A percentile compares a stretch with the other conserved stretches of the same genome.
Evolutionary conservation across 352 stramenopile species (phyloP).

Genomic region (Phytophthora megakarya): DNA sequence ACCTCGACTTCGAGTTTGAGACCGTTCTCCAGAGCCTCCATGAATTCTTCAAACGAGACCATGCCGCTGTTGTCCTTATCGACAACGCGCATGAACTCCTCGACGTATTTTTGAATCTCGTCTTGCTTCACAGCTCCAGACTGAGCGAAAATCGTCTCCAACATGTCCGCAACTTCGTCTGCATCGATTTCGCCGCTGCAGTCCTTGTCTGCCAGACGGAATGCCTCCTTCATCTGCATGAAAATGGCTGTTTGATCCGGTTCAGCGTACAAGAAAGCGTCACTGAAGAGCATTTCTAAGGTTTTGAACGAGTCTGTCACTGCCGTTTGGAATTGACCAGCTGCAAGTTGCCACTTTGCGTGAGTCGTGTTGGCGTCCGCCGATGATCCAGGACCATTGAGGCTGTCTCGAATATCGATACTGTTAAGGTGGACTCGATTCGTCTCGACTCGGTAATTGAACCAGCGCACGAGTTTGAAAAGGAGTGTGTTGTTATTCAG

Average conservation of each 20-base stretch:
- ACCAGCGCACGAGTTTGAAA: slow-evolving; percentile 77
- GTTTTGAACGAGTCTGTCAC: slow-evolving; percentile 73
- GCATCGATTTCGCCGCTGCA: slow-evolving; percentile 82
- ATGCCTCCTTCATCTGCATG: slow-evolving; percentile 87
- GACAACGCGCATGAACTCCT: slow-evolving; percentile 74
- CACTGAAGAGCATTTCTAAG: slow-evolving; percentile 66
- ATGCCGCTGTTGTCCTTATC: slow-evolving; percentile 69
- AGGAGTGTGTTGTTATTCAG: slow-evolving; percentile 82
- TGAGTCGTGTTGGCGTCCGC: slow-evolving; percentile 32
- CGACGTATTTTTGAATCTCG: slow-evolving; percentile 75
- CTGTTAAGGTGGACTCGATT: slow-evolving; percentile 47
- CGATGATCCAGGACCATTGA: slow-evolving; percentile 4
- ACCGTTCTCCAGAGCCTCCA: slow-evolving; percentile 70
- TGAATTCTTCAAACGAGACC: slow-evolving; percentile 86
- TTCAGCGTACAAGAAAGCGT: slow-evolving; percentile 77
- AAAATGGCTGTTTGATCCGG: slow-evolving; percentile 79
- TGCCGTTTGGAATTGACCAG: slow-evolving; percentile 46
- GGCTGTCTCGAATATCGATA: slow-evolving; percentile 55
- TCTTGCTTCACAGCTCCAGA: slow-evolving; percentile 63
- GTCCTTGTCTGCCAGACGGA: slow-evolving; percentile 73
- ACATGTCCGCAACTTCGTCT: slow-evolving; percentile 71
- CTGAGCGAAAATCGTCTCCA: slow-evolving; percentile 76
- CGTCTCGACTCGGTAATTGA: slow-evolving; percentile 56
- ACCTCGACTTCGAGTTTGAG: slow-evolving; percentile 80
- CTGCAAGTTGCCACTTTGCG: slow-evolving; percentile 52